These are phyloP conservation scores for Suillus subluteus DNA, from an alignment of 768 basidiomycete genomes.

Conservation along the genomic window DNA sequence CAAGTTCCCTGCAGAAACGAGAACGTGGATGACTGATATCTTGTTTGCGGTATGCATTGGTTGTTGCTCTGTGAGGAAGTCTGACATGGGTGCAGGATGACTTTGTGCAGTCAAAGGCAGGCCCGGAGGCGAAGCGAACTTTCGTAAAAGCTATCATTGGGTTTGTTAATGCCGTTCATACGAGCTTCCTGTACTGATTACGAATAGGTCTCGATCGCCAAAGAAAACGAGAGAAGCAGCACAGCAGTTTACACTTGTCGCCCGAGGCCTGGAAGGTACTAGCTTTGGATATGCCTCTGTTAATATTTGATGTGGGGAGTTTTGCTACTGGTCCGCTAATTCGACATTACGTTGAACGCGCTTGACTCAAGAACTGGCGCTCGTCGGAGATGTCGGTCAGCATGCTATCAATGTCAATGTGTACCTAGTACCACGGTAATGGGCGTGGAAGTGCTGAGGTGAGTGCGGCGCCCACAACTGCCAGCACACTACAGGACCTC, in stretches of 20 bases:
- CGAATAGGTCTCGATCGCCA: conserved; percentile 66
- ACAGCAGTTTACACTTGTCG: conserved; percentile 85
- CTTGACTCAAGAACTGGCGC: neutral
- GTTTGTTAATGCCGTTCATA: conserved; percentile 40
- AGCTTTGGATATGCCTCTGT: conserved; percentile 83
- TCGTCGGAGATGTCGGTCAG: conserved; percentile 15
- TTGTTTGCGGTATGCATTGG: conserved; percentile 58
- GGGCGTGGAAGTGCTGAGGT: conserved; percentile 4
- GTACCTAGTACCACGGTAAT: neutral
- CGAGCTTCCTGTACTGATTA: conserved; percentile 6
- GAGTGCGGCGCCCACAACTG: conserved; percentile 14
- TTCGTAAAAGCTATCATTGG: conserved; percentile 73
- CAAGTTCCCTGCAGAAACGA: conserved; percentile 55
- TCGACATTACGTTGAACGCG: neutral
- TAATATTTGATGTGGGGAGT: conserved; percentile 43
- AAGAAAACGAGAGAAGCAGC: conserved; percentile 82
- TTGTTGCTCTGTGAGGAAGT: conserved; percentile 11
- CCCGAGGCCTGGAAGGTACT: conserved; percentile 82
- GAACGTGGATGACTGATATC: conserved; percentile 74
- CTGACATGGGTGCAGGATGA: conserved; percentile 52
- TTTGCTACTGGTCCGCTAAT: conserved; percentile 4
- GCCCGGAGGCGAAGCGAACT: conserved; percentile 72
- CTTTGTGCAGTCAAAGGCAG: conserved; percentile 76
- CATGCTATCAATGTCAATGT: conserved; percentile 2
- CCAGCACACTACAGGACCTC: neutral